Evolutionary conservation across 371 early-diverging fungal species (phyloP), one percentile per base, ranked within the genome.

Genomic region (Actinomortierella wolfii): DNA sequence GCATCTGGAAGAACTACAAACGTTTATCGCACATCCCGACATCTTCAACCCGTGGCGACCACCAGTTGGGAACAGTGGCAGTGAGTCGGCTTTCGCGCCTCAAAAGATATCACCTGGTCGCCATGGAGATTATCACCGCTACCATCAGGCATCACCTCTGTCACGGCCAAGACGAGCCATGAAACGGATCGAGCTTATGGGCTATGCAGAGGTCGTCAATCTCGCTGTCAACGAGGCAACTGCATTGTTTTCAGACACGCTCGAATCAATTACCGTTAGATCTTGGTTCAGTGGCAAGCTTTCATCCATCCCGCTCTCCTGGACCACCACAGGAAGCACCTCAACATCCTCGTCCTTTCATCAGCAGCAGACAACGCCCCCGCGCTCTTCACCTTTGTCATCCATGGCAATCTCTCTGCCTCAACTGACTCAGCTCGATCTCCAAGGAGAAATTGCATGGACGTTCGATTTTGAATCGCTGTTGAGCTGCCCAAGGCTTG

Each of bases 361-460:
- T 11, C 7, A 34, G 34, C 34, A 34, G 11, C 34, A 4, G 11
- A 4, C 34, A 11, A 34, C 7, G 11, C 7, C 34, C 34, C 34
- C 34, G 11, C 34, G 34, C 34, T 11, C 34, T 6, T 34, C 34
- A 11, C 11, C 34, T 34, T 34, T 34, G 11, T 34, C 34, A 11
- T 11, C 34, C 4, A 34, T 11, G 34, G 34, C 34, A 4, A 34
- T 6, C 11, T 34, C 7, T 4, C 54, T 73, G 17, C 9, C 23
- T 13, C 60, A 51, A 14, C 45, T 73, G 51, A 50, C 54, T 3
- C 50, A 56, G 13, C 55, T 73, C 18, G 59, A 73, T 29, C 42
- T 73, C 42, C 67, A 73, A 21, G 74, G 74, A 1, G 74, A 67
- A 46, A 57, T 73, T 4, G 60, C 67, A 24, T 73, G 74, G 74